A percentile compares a stretch with the other conserved stretches of the same genome.
phyloP scores from a whole-genome alignment of 2,329 filamentous ascomycete genomes.

The Exophiala lecanii-corni region DNA sequence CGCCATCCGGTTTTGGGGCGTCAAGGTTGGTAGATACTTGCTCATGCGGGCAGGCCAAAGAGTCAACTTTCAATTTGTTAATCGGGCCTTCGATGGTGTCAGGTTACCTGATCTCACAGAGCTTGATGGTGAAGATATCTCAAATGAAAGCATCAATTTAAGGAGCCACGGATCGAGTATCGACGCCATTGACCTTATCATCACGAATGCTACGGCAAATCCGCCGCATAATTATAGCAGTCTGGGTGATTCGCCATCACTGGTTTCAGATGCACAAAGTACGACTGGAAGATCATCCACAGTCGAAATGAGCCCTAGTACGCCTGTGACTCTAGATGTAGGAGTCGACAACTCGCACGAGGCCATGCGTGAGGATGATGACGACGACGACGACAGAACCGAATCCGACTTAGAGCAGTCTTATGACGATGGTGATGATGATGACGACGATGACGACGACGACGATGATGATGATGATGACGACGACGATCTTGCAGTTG shows the following conservation, averaged over 20 bases:
- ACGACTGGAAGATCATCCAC: conserved; percentile 5
- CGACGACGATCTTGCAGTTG: no score
- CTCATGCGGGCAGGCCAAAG: conserved; percentile 54
- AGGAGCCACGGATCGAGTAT: conserved; percentile 44
- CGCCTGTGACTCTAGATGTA: conserved; percentile 27
- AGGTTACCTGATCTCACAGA: conserved; percentile 35
- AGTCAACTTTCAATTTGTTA: conserved; percentile 54
- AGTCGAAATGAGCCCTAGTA: conserved; percentile 18
- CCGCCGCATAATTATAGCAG: conserved; percentile 5
- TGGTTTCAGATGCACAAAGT: conserved; percentile 9
- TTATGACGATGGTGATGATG: conserved; percentile 17
- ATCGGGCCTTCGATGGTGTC: conserved; percentile 59
- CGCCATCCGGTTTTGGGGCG: conserved; percentile 53
- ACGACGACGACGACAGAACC: conserved; percentile 20
- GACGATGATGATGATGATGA: conserved; percentile 29
- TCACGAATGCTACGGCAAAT: conserved; percentile 1
- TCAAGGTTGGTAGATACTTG: conserved; percentile 55
- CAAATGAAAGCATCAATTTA: conserved; percentile 46
- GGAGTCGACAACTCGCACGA: conserved; percentile 19
- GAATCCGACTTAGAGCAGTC: conserved; percentile 12
- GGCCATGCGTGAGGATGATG: conserved; percentile 3
- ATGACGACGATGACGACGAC: conserved; percentile 14
- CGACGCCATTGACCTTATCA: conserved; percentile 32
- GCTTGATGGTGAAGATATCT: conserved; percentile 40
- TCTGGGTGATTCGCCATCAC: neutral